Conservation (phyloP, 305 asterid genomes). For the Fraxinus xanthoxyloides region DNA sequence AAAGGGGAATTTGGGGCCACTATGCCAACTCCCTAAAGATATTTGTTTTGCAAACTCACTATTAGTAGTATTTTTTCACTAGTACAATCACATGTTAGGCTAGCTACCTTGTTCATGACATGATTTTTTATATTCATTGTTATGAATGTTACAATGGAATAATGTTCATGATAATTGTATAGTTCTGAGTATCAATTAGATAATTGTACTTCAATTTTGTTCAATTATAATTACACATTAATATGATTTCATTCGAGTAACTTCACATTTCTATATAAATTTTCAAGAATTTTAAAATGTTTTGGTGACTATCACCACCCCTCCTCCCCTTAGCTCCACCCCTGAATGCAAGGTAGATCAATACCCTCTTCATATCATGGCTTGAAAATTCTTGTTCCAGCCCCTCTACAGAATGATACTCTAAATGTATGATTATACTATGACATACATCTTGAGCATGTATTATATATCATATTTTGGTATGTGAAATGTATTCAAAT, state of each 20-base stretch:
- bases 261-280: too few species aligned
- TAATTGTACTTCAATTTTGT: too few species aligned
- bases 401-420: too few species aligned
- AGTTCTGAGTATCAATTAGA: neutral
- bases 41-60: neutral
- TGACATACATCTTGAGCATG: too few species aligned
- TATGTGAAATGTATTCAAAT: too few species aligned
- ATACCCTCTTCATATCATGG: neutral
- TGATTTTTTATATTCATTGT: neutral
- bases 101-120: neutral
- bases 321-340: neutral
- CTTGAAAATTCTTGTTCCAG: neutral
- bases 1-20: neutral
- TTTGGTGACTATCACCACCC: neutral
- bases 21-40: neutral
- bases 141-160: neutral
- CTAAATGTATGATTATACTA: too few species aligned
- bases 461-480: too few species aligned
- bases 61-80: neutral
- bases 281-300: too few species aligned
- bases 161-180: neutral
- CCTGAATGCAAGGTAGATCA: neutral
- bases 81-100: slow-evolving; percentile 1
- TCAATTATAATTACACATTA: neutral
- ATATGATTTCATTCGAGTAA: too few species aligned